Percentiles rank a stretch among this genome's conserved stretches.
Evolutionary conservation across 352 stramenopile genomes (phyloP).

Genomic region (Discostella stelligera): DNA sequence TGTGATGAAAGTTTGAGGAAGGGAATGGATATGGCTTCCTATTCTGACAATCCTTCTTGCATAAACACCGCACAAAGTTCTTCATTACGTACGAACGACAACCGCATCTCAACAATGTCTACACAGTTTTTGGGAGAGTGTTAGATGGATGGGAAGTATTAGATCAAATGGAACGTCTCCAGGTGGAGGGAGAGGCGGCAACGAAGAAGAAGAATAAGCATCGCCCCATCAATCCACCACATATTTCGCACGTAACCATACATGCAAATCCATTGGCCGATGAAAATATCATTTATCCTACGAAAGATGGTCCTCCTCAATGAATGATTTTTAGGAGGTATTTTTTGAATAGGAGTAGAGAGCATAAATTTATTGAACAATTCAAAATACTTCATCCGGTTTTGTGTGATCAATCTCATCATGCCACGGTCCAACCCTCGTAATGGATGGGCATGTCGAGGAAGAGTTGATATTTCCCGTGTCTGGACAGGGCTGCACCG

Average conservation of each 20-base stretch:
- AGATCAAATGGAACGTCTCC: slow-evolving; percentile 93
- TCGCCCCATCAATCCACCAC: slow-evolving; percentile 69
- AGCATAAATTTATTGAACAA: slow-evolving; percentile 4
- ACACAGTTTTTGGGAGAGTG: slow-evolving; percentile 95
- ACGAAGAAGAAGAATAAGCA: slow-evolving; percentile 66
- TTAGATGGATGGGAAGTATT: slow-evolving; percentile 97
- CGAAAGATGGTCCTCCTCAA: slow-evolving; percentile 66
- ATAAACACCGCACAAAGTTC: slow-evolving; percentile 85
- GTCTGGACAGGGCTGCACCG: slow-evolving; percentile 27
- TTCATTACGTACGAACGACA: slow-evolving; percentile 97
- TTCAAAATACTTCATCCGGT: slow-evolving; percentile 36
- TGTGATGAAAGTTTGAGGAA: not conserved
- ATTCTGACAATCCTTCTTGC: not conserved
- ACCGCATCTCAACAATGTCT: slow-evolving; percentile 96
- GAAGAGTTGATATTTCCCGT: slow-evolving; percentile 43
- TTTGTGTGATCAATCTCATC: slow-evolving; percentile 71
- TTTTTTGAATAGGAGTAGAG: not conserved
- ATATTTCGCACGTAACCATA: slow-evolving; percentile 74
- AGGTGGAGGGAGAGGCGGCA: slow-evolving; percentile 77
- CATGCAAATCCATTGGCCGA: slow-evolving; percentile 81
- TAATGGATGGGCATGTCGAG: slow-evolving; percentile 25
- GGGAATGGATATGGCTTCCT: not conserved
- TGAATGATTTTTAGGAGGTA: no score
- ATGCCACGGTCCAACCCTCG: slow-evolving; percentile 65
- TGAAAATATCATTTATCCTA: slow-evolving; percentile 77